Base-by-base conservation (phyloP, 441 rosid species). In the Cnidoscolus chayamansa region DNA sequence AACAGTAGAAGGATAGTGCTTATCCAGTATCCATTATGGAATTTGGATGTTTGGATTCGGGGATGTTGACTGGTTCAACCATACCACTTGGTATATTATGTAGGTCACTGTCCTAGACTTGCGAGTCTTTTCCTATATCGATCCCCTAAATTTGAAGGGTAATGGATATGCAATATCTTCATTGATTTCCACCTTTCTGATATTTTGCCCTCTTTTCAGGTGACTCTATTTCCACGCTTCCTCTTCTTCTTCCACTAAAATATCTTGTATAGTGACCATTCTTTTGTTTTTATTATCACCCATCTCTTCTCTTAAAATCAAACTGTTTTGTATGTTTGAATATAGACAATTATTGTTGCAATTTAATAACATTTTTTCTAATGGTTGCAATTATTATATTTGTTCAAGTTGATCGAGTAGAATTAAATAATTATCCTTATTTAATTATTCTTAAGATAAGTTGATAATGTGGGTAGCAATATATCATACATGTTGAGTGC, bases 161-260 rank as follows among this genome's bases (percentile, higher is more conserved):
- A 10, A 70, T n/a, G 54, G 45, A 37, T 19, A 19, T 19, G 67
- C 19, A 32, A 61, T 51, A 25, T 63, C 54, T 25, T 10, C 68
- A 63, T 48, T 53, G 11, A 53, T 72, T 53, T 63, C 50, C 40
- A 3, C 30, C 61, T 65, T 53, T 57, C n/a, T 49, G 76, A 53
- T 74, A 32, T 78, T 70, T 71, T 69, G 20, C 25, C 19, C 48
- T 35, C 68, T 66, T 74, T 56, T 56, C 77, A 71, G 81, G 79
- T 63, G 65, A 72, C 64, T 62, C 74, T 75, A 72, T 73, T 54
- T 79, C 83, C 80, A 77, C 81, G 79, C 65, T 63, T 48, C 76
- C 13, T 56, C 70, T 65, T 12, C 10, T 45, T 13, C 58, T 74
- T 72, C 82, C 81, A 74, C 72, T 66, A 57, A 35, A 68, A 65